Evolutionary conservation across 768 basidiomycete genomes (phyloP).

Genomic region (Amanita molliuscula): DNA sequence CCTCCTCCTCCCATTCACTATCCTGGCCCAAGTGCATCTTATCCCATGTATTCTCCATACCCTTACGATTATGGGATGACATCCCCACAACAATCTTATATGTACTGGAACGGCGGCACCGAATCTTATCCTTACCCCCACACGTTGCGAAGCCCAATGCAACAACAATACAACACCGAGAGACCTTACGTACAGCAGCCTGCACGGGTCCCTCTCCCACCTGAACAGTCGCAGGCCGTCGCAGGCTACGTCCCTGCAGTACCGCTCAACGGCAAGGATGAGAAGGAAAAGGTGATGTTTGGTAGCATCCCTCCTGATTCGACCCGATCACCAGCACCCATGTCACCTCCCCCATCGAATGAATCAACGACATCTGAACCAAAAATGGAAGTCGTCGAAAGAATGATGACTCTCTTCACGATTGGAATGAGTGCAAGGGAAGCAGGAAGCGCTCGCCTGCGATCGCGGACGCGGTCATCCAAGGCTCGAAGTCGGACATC

Average conservation of each 20-base stretch:
- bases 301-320: conserved; percentile 34
- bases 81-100: conserved; percentile 2
- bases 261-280: conserved; percentile 2
- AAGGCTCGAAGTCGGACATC: conserved; percentile 10
- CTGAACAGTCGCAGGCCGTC: conserved; percentile 21
- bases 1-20: conserved; percentile 9
- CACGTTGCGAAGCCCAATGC: conserved; percentile 10
- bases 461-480: conserved; percentile 20
- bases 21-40: conserved; percentile 7
- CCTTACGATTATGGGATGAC: conserved; percentile 14
- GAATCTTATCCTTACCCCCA: background rate
- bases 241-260: conserved; percentile 19
- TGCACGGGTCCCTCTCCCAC: background rate
- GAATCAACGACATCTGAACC: background rate
- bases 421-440: conserved; percentile 4
- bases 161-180: conserved; percentile 1
- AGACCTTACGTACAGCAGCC: conserved; percentile 1
- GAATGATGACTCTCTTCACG: conserved; percentile 10
- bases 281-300: conserved; percentile 32
- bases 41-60: conserved; percentile 6
- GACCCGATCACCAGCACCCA: conserved; percentile 16
- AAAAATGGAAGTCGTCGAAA: conserved; percentile 13
- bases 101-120: background rate
- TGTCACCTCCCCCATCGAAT: background rate
- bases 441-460: conserved; percentile 19